Evolutionary conservation across 176 grass and related monocot species (phyloP).

Genomic region (Eragrostis nindensis): DNA sequence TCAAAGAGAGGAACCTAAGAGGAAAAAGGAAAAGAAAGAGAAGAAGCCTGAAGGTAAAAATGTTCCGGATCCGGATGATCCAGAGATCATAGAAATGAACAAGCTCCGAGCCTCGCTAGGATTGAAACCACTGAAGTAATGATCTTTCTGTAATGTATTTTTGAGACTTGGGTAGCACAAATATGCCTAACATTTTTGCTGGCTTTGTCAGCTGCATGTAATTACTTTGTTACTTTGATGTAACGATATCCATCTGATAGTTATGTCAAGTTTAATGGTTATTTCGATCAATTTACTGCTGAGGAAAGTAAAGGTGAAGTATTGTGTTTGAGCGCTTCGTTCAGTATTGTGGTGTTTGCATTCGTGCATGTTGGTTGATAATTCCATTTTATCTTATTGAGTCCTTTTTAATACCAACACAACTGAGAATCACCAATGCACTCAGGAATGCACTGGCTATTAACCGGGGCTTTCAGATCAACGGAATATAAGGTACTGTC

Average conservation of each 20-base stretch:
- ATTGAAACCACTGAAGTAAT: slow-evolving; percentile 67
- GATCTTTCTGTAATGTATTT: slow-evolving; percentile 26
- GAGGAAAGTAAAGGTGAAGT: background rate
- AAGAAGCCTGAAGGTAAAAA: slow-evolving; percentile 59
- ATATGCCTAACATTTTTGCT: slow-evolving; percentile 21
- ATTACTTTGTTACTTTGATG: slow-evolving; percentile 29
- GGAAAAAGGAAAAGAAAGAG: slow-evolving; percentile 79
- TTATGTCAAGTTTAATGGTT: background rate
- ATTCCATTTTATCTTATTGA: too few relatives aligned
- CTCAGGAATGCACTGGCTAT: background rate
- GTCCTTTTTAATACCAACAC: background rate
- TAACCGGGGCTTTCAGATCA: too few relatives aligned
- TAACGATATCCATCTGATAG: background rate
- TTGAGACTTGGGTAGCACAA: slow-evolving; percentile 21
- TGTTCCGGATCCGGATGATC: slow-evolving; percentile 63
- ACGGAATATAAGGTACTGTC: too few relatives aligned
- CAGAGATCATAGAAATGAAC: slow-evolving; percentile 79
- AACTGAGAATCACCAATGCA: background rate
- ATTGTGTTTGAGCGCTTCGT: too few relatives aligned
- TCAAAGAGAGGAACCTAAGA: slow-evolving; percentile 61
- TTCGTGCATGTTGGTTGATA: too few relatives aligned
- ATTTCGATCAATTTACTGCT: background rate
- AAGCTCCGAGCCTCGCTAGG: slow-evolving; percentile 67
- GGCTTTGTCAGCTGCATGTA: slow-evolving; percentile 21
- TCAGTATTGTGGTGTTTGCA: too few relatives aligned